Base-by-base conservation (phyloP, 345 rosid genomes). In the Laguncularia racemosa region DNA sequence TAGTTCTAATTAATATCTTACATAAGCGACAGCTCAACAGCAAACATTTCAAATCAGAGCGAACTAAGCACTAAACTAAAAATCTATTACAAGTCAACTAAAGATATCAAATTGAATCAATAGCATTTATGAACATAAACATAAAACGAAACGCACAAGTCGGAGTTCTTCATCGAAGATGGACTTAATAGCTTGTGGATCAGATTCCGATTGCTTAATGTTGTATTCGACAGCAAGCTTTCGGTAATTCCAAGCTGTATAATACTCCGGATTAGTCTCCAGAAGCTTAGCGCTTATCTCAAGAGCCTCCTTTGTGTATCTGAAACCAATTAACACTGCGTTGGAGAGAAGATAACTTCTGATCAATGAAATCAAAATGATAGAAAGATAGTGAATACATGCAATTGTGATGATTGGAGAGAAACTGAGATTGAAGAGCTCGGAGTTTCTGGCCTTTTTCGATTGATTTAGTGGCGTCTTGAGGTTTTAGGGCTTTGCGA, bases 191-290 rank as follows among this genome's bases (percentile, higher is more conserved):
- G 74, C 55, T 45, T 68, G 67, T 8, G 82, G 78, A 70, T 81
- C 73, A 2, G 78, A 63, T 14, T 59, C 77, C 16, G 73, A 65
- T 26, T 59, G 70, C 13, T 65, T 55, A 62, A 89, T 68, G 51
- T 48, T 44, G 60, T 75, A 76, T 62, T 85, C 77, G 12, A 85
- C 82, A 1, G 92, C 96, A 21, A 89, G 96, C 67, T 89, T 93
- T 23, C 96, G 64, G 47, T 85, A 93, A 69, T 89, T 93, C 99
- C 97, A 93, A 0, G 88, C 92, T 1, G 96, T 93, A 78, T 89
- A 85, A 0, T 73, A 77, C 66, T 93, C 97, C 1, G 95, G 96
- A 56, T 93, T 93, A 69, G 74, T 81, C 72, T 81, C 95, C 6
- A 93, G 61, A 60, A 93, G 95, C 81, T 83, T 82, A 6, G 85